A percentile compares a stretch with the other conserved stretches of the same genome.
These are phyloP conservation scores for Fusarium nurragi DNA, from an alignment of 2,329 filamentous ascomycete species.

Conservation along the genomic window DNA sequence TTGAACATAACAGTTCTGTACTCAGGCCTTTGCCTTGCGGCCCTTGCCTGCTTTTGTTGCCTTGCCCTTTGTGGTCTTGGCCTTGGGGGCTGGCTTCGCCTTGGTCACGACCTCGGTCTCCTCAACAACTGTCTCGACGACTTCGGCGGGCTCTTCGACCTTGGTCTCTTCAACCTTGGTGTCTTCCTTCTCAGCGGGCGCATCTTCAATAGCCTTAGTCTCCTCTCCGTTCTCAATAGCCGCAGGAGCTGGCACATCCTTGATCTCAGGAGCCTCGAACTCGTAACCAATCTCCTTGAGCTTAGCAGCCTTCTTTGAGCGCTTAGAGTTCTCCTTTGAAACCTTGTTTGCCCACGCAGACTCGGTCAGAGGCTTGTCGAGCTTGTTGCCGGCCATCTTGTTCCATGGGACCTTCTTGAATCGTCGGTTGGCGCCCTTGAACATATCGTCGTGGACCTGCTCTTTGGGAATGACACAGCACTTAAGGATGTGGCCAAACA, in stretches of 20 bases:
- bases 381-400: conserved; percentile 79
- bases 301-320: conserved; percentile 75
- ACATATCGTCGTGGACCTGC: conserved; percentile 81
- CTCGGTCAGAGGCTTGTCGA: conserved; percentile 78
- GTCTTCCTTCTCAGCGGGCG: conserved; percentile 47
- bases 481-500: conserved; percentile 94
- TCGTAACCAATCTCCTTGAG: conserved; percentile 86
- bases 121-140: conserved; percentile 36
- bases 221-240: conserved; percentile 51
- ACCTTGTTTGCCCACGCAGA: conserved; percentile 83
- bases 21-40: conserved; percentile 52
- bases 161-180: conserved; percentile 35
- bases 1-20: conserved; percentile 30
- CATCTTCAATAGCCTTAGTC: conserved; percentile 51
- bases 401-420: conserved; percentile 92
- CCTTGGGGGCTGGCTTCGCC: conserved; percentile 42
- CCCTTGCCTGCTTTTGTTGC: conserved; percentile 45
- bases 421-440: conserved; percentile 88
- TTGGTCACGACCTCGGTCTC: conserved; percentile 42
- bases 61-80: conserved; percentile 48
- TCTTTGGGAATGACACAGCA: conserved; percentile 81
- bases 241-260: conserved; percentile 59
- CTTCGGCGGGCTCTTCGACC: conserved; percentile 40
- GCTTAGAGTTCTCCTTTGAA: conserved; percentile 74
- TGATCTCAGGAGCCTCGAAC: conserved; percentile 78